Conservation (phyloP, 768 basidiomycete species). For the Tricholoma terreum region DNA sequence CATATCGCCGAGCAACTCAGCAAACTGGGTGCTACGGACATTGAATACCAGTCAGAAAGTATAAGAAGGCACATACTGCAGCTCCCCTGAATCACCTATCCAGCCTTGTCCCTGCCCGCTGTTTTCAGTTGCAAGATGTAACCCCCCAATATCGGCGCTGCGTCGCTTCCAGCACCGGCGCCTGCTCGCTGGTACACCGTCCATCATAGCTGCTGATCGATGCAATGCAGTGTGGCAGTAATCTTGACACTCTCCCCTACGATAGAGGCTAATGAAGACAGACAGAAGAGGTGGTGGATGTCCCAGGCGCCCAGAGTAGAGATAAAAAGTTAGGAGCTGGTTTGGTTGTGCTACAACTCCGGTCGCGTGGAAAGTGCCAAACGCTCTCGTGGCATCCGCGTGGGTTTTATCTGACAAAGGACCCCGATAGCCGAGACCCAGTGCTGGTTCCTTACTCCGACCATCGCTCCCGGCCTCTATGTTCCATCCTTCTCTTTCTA, state of each 20-base stretch:
- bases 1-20: conserved; percentile 84
- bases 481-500: too few relatives aligned
- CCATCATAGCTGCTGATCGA: conserved; percentile 11
- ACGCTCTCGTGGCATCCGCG: conserved; percentile 45
- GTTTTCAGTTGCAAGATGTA: conserved; percentile 72
- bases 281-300: conserved; percentile 5
- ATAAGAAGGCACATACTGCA: conserved; percentile 39
- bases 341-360: conserved; percentile 26
- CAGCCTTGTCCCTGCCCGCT: conserved; percentile 67
- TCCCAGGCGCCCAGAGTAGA: conserved; percentile 3
- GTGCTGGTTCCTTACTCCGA: conserved; percentile 4
- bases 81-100: conserved; percentile 49
- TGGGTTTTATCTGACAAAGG: conserved; percentile 29
- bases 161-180: conserved; percentile 43
- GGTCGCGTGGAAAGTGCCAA: conserved; percentile 38
- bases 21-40: conserved; percentile 53
- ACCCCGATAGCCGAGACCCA: conserved; percentile 15
- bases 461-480: conserved; percentile 8
- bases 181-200: conserved; percentile 3
- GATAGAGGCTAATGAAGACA: conserved; percentile 4
- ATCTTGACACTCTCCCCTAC: too few relatives aligned
- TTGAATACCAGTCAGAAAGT: background rate
- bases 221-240: conserved; percentile 7
- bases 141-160: conserved; percentile 88
- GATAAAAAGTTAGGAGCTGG: conserved; percentile 22